A percentile compares a stretch with the other conserved stretches of the same genome.
Evolutionary conservation across 2,329 filamentous ascomycete genomes (phyloP).

Genomic region (Zasmidium citrigriseum): DNA sequence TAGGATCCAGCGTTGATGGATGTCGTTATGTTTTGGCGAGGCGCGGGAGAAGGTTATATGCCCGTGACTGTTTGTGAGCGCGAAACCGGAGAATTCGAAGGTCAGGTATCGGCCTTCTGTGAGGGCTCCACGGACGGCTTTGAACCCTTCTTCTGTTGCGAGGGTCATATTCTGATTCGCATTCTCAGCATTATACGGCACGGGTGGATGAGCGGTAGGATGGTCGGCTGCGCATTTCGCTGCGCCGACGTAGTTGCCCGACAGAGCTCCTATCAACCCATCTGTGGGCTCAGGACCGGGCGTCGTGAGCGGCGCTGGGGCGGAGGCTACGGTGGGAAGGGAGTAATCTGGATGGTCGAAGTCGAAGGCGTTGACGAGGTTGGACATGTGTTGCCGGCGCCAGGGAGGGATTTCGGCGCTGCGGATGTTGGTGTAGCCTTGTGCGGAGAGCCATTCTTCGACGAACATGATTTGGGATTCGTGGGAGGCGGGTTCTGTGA

Average conservation of each 20-base stretch:
- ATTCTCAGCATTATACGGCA: constrained; percentile 49
- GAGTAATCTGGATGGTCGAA: constrained; percentile 48
- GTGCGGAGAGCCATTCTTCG: constrained; percentile 51
- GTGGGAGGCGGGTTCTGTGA: constrained; percentile 57
- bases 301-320: constrained; percentile 42
- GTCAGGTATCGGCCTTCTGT: constrained; percentile 57
- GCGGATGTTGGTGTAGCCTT: constrained; percentile 41
- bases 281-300: neutral
- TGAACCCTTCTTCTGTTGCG: constrained; percentile 55
- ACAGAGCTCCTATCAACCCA: neutral
- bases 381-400: constrained; percentile 49
- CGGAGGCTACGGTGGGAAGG: constrained; percentile 46
- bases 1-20: constrained; percentile 51
- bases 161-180: constrained; percentile 37
- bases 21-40: constrained; percentile 39
- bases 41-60: constrained; percentile 21
- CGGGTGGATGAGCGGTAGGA: constrained; percentile 38
- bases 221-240: constrained; percentile 45
- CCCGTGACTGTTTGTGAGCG: constrained; percentile 31
- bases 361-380: constrained; percentile 50
- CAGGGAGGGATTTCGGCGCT: constrained; percentile 47
- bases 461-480: constrained; percentile 58
- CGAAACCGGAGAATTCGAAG: constrained; percentile 47
- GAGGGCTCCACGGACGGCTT: constrained; percentile 51
- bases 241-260: constrained; percentile 49